phyloP scores from a whole-genome alignment of 108 stramenopile genomes.

The Discostella stelligeroides region DNA sequence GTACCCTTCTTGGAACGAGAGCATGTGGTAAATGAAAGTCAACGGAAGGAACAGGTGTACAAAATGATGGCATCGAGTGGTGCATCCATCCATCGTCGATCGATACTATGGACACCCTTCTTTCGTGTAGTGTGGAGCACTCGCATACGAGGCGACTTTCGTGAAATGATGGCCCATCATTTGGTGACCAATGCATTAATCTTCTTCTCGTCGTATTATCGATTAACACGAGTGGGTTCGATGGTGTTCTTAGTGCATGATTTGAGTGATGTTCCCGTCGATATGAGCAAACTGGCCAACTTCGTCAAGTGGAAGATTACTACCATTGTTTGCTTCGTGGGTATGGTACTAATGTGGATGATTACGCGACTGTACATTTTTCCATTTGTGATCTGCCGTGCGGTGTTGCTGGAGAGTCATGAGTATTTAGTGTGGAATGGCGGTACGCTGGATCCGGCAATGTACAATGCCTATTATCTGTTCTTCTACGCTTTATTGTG shows the following conservation, averaged over 20 bases:
- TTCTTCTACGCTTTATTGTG: conserved; percentile 65
- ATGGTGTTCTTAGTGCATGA: conserved; percentile 89
- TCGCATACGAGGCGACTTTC: conserved; percentile 83
- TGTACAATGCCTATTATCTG: conserved; percentile 57
- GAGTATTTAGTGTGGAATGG: conserved; percentile 42
- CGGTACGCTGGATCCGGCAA: conserved; percentile 44
- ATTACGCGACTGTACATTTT: conserved; percentile 64
- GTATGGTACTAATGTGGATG: conserved; percentile 83
- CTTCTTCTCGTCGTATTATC: conserved; percentile 63
- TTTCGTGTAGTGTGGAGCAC: conserved; percentile 64
- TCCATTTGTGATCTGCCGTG: conserved; percentile 76
- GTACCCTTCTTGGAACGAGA: conserved; percentile 37
- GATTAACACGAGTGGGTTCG: conserved; percentile 70
- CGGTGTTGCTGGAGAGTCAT: conserved; percentile 60
- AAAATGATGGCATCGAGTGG: conserved; percentile 27
- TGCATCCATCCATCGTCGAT: not conserved
- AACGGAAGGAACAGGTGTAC: conserved; percentile 23
- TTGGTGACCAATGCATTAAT: conserved; percentile 79
- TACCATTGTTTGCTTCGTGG: conserved; percentile 68
- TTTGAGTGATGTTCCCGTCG: conserved; percentile 85
- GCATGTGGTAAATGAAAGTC: conserved; percentile 32
- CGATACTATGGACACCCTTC: conserved; percentile 43
- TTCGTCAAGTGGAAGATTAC: conserved; percentile 88
- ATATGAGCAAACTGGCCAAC: conserved; percentile 88
- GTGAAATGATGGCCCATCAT: conserved; percentile 91